phyloP scores from a whole-genome alignment of 495 filamentous ascomycete species.

The Pyrenula massariospora region DNA sequence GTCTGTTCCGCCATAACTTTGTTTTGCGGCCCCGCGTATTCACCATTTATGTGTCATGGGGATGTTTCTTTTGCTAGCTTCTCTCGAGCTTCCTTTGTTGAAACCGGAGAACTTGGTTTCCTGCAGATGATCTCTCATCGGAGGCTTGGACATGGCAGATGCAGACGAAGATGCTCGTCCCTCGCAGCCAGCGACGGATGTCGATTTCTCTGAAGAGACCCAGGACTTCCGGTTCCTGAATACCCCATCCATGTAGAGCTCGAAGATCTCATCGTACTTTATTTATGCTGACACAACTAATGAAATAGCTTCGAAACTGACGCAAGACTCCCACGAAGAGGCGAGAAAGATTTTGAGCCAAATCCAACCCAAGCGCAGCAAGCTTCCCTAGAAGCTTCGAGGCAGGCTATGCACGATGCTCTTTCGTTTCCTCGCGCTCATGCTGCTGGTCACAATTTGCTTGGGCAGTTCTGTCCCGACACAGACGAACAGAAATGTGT shows the following conservation, averaged over 20 bases:
- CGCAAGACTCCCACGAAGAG: constrained; percentile 55
- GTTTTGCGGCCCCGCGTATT: no score
- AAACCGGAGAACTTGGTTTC: no score
- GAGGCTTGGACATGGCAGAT: not conserved
- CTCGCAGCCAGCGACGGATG: constrained; percentile 23
- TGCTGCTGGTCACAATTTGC: constrained; percentile 33
- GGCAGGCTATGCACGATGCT: constrained; percentile 84
- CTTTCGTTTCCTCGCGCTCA: constrained; percentile 62
- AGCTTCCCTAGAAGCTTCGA: constrained; percentile 60
- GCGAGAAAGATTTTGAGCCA: constrained; percentile 93
- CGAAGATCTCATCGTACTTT: constrained; percentile 18
- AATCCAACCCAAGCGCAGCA: constrained; percentile 77
- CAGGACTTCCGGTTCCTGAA: constrained; percentile 79
- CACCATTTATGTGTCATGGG: no score
- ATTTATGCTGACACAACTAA: constrained; percentile 5
- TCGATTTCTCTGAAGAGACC: constrained; percentile 66
- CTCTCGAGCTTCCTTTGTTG: no score
- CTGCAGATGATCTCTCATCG: no score
- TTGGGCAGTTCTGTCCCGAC: constrained; percentile 44
- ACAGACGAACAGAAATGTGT: constrained; percentile 8
- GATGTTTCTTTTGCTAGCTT: no score
- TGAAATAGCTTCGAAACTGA: constrained; percentile 5
- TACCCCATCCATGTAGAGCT: constrained; percentile 39
- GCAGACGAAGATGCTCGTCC: not conserved
- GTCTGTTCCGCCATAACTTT: no score